Conservation (phyloP, 139 green algal genomes). For the Zygnema cylindricum region DNA sequence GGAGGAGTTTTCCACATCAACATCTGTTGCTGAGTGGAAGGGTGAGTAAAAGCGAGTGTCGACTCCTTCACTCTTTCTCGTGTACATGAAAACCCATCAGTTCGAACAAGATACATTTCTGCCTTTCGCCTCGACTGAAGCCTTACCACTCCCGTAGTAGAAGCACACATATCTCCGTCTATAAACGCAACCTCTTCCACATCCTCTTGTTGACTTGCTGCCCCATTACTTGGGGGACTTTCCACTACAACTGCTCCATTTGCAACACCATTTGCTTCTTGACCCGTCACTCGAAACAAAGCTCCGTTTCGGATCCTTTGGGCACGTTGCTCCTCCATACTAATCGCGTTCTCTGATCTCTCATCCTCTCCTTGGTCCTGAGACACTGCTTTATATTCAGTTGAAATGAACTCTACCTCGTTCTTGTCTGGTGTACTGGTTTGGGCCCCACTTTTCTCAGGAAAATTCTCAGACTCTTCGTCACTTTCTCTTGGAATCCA, state of each 20-base stretch:
- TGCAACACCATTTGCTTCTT: neutral
- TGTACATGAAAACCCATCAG: conserved; percentile 89
- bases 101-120: conserved; percentile 86
- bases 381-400: neutral
- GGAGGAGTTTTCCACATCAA: conserved; percentile 92
- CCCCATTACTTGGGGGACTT: neutral
- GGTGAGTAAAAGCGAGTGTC: conserved; percentile 86
- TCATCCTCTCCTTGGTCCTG: neutral
- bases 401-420: neutral
- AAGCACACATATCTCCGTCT: conserved; percentile 51
- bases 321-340: neutral
- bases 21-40: conserved; percentile 94
- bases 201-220: neutral
- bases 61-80: conserved; percentile 83
- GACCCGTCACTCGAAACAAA: neutral
- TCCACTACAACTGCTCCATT: neutral
- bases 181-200: conserved; percentile 29
- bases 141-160: conserved; percentile 53
- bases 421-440: neutral
- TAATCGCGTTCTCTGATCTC: no score
- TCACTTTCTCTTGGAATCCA: neutral
- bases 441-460: neutral
- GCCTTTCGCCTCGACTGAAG: conserved; percentile 61
- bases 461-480: neutral
- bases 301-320: neutral